Base-by-base conservation (phyloP, 2,329 filamentous ascomycete species). In the Ceratocystis eucalypticola region DNA sequence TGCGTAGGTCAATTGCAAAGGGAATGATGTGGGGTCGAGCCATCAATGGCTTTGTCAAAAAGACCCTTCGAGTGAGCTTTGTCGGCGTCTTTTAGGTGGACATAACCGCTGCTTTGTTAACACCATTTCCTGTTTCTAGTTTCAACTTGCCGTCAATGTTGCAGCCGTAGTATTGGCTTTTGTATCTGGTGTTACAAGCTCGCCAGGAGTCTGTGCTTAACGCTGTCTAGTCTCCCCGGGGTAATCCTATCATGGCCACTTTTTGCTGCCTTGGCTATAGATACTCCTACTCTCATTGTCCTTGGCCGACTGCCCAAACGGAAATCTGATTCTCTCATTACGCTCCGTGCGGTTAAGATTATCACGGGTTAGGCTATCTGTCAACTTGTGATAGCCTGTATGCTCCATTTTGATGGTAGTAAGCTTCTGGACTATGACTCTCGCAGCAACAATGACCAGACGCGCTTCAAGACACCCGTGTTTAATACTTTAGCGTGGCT, bases 401-500 rank as follows among this genome's bases (percentile, higher is more conserved):
- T 81, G 0, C 76, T 87, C 0, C 80, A 88, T 73, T 88, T 87
- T 68, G 83, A 80, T 0, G 85, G 84, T 1, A 76, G 76, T 64
- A 72, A 76, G 6, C 81, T 88, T 45, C 78, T 88, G 17, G 72
- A 76, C 59, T 84, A 83, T 70, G 72, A 78, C 61, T 67, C 71
- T 15, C 62, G 73, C 66, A 71, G 78, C 62, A 69, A 72, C 22
- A 70, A 80, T 62, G 74, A 76, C 55, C 73, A 75, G 25, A 74
- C 79, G 22, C 76, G 74, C 65, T 75, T 85, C 44, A 77, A 83
- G 69, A 86, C 84, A 0, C 77, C 87, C 67, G 81, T 88, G 61
- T 88, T 88, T 76, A 88, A 88, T 74, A 84, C 82, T 0, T 88
- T 86, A 70, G 85, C 88, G 1, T 88, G 85, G 84, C 84, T 88